Percentiles rank a stretch among this genome's conserved stretches.
Evolutionary conservation across 345 rosid genomes (phyloP).

Genomic region (Nasturtium officinale): DNA sequence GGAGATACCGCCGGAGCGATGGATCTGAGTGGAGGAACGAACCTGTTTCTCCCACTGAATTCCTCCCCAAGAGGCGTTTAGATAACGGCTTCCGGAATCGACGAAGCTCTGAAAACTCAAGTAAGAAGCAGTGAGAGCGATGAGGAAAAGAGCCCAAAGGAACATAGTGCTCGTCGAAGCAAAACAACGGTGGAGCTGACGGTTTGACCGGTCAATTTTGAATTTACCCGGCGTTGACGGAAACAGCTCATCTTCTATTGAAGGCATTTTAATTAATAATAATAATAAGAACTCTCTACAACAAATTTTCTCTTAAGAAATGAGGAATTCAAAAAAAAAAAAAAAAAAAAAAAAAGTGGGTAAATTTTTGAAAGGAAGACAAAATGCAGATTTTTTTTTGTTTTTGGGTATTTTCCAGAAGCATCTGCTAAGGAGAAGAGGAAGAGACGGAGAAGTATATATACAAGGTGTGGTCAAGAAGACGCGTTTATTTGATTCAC

Average conservation of each 20-base stretch:
- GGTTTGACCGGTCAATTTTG: slow-evolving; percentile 68
- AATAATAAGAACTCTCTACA: background rate
- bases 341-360: background rate
- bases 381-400: slow-evolving; percentile 54
- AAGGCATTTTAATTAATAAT: slow-evolving; percentile 53
- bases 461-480: slow-evolving; percentile 47
- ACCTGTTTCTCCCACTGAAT: slow-evolving; percentile 81
- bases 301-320: slow-evolving; percentile 1
- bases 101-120: slow-evolving; percentile 77
- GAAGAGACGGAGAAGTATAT: slow-evolving; percentile 44
- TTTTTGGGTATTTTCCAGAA: background rate
- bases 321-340: background rate
- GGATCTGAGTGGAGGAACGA: slow-evolving; percentile 66
- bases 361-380: slow-evolving; percentile 15
- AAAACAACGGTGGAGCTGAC: slow-evolving; percentile 82
- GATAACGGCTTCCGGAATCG: slow-evolving; percentile 68
- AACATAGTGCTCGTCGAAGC: slow-evolving; percentile 88
- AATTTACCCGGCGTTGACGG: slow-evolving; percentile 94
- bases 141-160: slow-evolving; percentile 84
- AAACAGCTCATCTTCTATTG: slow-evolving; percentile 71
- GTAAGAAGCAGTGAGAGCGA: slow-evolving; percentile 90
- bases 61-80: slow-evolving; percentile 70
- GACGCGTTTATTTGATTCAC: slow-evolving; percentile 71
- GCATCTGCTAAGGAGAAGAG: slow-evolving; percentile 53
- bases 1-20: slow-evolving; percentile 63